Percentiles rank a stretch among this genome's conserved stretches.
phyloP scores from a whole-genome alignment of 176 grass and related monocot species.

The Carex cristatella region DNA sequence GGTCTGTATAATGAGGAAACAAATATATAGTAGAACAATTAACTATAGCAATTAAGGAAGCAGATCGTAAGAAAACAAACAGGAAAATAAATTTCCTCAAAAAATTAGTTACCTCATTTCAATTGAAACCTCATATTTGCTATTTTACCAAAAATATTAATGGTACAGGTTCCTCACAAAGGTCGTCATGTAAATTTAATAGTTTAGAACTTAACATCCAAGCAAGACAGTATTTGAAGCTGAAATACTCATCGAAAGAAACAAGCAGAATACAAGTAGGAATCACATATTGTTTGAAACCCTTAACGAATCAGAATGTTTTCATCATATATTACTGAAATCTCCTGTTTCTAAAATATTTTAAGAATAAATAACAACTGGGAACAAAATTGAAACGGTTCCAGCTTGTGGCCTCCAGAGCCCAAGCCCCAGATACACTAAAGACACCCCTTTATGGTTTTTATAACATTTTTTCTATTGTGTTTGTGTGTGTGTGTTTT shows the following conservation, averaged over 20 bases:
- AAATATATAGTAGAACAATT: conserved; percentile 3
- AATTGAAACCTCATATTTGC: neutral
- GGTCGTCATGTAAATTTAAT: neutral
- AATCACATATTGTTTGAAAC: neutral
- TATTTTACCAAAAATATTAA: neutral
- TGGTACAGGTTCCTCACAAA: neutral
- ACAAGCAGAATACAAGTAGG: neutral
- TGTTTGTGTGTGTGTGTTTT: neutral
- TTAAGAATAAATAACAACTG: neutral
- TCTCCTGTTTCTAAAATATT: neutral
- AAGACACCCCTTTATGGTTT: neutral
- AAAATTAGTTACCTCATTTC: neutral
- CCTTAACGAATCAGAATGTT: neutral
- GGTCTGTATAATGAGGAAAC: conserved; percentile 43
- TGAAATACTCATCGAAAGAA: neutral
- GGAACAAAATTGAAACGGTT: neutral
- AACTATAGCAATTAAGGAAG: neutral
- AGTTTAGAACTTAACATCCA: neutral
- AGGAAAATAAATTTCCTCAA: neutral
- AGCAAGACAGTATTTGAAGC: neutral
- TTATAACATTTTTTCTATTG: neutral
- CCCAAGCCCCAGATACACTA: neutral
- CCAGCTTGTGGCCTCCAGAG: neutral
- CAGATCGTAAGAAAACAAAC: neutral
- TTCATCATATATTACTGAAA: neutral